phyloP scores from a whole-genome alignment of 441 rosid genomes.

The Codiaeum variegatum region DNA sequence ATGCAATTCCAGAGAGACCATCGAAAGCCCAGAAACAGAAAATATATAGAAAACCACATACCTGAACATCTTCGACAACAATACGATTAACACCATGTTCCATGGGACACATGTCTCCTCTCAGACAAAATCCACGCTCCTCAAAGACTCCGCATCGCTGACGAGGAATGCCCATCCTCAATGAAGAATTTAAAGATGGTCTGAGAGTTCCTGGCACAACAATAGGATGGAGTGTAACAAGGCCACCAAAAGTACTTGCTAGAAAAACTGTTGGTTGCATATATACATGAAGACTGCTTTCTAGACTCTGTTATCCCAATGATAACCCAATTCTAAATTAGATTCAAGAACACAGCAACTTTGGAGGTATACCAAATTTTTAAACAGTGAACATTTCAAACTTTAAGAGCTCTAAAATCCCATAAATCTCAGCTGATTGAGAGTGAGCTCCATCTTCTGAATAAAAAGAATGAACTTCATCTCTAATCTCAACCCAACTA shows the following conservation, averaged over 20 bases:
- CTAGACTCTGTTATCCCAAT: no score
- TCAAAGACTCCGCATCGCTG: conserved; percentile 97
- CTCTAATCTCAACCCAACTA: conserved; percentile 55
- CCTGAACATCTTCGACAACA: conserved; percentile 99
- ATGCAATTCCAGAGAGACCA: conserved; percentile 4
- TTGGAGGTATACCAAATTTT: not conserved
- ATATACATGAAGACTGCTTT: no score
- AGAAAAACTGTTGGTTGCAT: no score
- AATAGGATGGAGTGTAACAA: conserved; percentile 69
- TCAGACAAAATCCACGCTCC: conserved; percentile 97
- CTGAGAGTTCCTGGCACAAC: conserved; percentile 73
- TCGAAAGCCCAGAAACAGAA: not conserved
- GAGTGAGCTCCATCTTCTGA: conserved; percentile 39
- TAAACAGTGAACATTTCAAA: conserved; percentile 30
- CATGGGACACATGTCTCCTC: conserved; percentile 99
- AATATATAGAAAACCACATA: conserved; percentile 23
- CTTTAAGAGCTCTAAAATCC: conserved; percentile 38
- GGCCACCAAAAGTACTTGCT: conserved; percentile 38
- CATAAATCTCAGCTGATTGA: conserved; percentile 34
- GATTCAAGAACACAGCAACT: not conserved
- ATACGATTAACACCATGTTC: conserved; percentile 99
- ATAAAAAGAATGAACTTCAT: conserved; percentile 36
- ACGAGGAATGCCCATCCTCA: conserved; percentile 72
- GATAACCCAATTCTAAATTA: no score
- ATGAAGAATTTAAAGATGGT: conserved; percentile 56